These are phyloP conservation scores for Nicotiana noctiflora DNA, from an alignment of 257 asterid genomes.

Conservation along the genomic window DNA sequence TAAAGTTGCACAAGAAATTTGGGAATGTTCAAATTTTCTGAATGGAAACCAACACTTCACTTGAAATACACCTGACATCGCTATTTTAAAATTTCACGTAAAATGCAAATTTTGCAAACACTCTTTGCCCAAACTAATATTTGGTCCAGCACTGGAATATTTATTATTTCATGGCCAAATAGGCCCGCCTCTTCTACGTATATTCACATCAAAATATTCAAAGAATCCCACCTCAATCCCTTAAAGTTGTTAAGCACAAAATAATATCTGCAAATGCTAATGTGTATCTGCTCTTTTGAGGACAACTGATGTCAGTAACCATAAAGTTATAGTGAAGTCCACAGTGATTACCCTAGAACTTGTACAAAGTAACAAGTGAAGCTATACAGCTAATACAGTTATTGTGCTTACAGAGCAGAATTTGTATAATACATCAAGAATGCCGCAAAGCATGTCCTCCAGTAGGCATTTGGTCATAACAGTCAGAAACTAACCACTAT, in stretches of 20 bases:
- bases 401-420: background rate
- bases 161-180: background rate
- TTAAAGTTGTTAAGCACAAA: background rate
- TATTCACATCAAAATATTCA: background rate
- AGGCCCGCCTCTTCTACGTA: background rate
- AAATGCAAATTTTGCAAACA: background rate
- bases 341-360: background rate
- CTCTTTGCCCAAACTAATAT: background rate
- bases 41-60: too few relatives aligned
- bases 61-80: background rate
- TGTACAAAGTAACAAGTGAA: background rate
- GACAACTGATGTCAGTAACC: background rate
- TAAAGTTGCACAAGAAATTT: too few relatives aligned
- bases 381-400: background rate
- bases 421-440: background rate
- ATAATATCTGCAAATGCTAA: background rate
- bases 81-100: background rate
- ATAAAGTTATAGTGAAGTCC: background rate
- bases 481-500: background rate
- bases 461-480: background rate
- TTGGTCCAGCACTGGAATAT: background rate
- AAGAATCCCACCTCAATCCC: background rate
- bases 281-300: background rate
- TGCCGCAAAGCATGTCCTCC: background rate
- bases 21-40: too few relatives aligned